Evolutionary conservation across 148 eudicot genomes (phyloP).

Genomic region (Simmondsia chinensis): DNA sequence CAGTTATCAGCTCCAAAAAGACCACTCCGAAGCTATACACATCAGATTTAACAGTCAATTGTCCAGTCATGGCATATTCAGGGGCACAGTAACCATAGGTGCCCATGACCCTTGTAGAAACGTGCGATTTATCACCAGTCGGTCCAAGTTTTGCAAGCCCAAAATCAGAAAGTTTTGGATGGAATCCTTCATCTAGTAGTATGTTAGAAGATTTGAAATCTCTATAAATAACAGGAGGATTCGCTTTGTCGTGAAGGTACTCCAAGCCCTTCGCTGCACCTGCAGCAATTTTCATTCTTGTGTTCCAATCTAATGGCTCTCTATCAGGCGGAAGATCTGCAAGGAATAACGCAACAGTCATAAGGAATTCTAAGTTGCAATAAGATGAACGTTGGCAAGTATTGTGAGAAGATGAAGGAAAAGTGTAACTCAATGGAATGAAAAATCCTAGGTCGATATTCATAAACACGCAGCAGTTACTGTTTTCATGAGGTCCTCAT

Average conservation of each 20-base stretch:
- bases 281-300: constrained; percentile 81
- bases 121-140: constrained; percentile 90
- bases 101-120: constrained; percentile 89
- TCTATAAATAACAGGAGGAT: constrained; percentile 80
- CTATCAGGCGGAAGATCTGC: constrained; percentile 71
- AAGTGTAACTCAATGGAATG: too few species aligned
- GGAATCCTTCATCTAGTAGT: constrained; percentile 51
- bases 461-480: too few species aligned
- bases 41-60: constrained; percentile 81
- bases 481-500: too few species aligned
- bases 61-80: constrained; percentile 94
- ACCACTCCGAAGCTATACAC: constrained; percentile 92
- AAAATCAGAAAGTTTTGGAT: constrained; percentile 83
- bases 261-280: constrained; percentile 92
- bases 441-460: too few species aligned
- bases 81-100: constrained; percentile 93
- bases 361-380: not conserved
- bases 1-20: constrained; percentile 80
- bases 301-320: constrained; percentile 84
- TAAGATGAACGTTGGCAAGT: not conserved
- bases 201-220: constrained; percentile 92
- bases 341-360: constrained; percentile 1
- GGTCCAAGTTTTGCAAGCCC: constrained; percentile 92
- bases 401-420: not conserved
- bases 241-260: constrained; percentile 83